Conservation (phyloP, 2,329 filamentous ascomycete genomes). For the Harringtonia aguacate region DNA sequence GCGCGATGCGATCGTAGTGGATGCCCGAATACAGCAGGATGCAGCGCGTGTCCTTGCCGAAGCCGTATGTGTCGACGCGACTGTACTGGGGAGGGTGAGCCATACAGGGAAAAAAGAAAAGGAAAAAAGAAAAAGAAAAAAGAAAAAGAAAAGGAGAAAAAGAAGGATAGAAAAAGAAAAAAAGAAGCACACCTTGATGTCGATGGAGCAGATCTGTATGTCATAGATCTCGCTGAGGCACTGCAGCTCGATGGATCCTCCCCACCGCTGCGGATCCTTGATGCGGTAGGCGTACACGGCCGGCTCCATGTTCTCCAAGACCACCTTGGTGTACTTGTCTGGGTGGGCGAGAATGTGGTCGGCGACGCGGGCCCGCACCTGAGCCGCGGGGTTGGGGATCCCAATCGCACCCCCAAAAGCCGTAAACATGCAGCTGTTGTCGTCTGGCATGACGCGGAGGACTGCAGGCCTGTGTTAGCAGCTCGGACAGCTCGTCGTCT, state of each 20-base stretch:
- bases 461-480: slow-evolving; percentile 30
- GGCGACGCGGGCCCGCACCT: slow-evolving; percentile 68
- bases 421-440: slow-evolving; percentile 90
- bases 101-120: too few relatives aligned
- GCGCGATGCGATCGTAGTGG: slow-evolving; percentile 83
- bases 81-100: too few relatives aligned
- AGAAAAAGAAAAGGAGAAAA: neutral
- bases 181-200: slow-evolving; percentile 55
- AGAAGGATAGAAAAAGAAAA: too few relatives aligned
- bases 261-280: slow-evolving; percentile 72
- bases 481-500: too few relatives aligned
- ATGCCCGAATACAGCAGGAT: slow-evolving; percentile 86
- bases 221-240: slow-evolving; percentile 79
- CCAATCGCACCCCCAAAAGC: slow-evolving; percentile 77
- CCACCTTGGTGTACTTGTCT: slow-evolving; percentile 61
- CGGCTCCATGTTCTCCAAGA: slow-evolving; percentile 58
- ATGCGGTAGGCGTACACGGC: slow-evolving; percentile 76
- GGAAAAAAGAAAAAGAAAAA: slow-evolving; percentile 14
- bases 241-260: slow-evolving; percentile 79
- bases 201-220: slow-evolving; percentile 75
- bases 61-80: slow-evolving; percentile 64
- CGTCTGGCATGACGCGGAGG: slow-evolving; percentile 89
- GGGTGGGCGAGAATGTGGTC: slow-evolving; percentile 66
- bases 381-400: slow-evolving; percentile 27
- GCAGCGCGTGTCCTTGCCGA: slow-evolving; percentile 57